Evolutionary conservation across 768 basidiomycete genomes (phyloP).

Genomic region (Mycena indigotica): DNA sequence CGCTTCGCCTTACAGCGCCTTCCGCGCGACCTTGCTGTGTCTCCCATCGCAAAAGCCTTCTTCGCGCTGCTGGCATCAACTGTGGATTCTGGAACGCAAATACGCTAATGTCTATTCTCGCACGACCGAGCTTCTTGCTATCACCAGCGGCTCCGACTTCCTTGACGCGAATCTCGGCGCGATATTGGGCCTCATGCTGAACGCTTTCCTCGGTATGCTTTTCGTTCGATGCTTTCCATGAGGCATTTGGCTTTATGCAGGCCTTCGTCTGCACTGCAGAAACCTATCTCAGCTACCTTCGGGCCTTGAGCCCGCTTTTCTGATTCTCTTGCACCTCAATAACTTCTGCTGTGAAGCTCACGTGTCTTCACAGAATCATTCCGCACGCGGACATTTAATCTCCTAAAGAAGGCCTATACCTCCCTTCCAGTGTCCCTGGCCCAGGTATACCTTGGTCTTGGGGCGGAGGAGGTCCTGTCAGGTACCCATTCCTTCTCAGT

Average conservation of each 20-base stretch:
- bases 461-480: slow-evolving; percentile 38
- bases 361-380: slow-evolving; percentile 70
- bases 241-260: not conserved
- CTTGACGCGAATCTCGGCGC: slow-evolving; percentile 47
- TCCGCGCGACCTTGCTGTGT: slow-evolving; percentile 45
- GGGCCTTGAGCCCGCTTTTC: slow-evolving; percentile 39
- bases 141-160: slow-evolving; percentile 47
- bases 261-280: slow-evolving; percentile 52
- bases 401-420: slow-evolving; percentile 67
- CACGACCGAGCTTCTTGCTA: slow-evolving; percentile 41
- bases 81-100: slow-evolving; percentile 47
- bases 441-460: slow-evolving; percentile 58
- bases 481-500: slow-evolving; percentile 32
- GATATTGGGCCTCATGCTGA: slow-evolving; percentile 46
- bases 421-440: slow-evolving; percentile 58
- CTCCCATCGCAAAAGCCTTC: slow-evolving; percentile 51
- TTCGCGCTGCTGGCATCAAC: slow-evolving; percentile 50
- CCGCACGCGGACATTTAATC: slow-evolving; percentile 53
- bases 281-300: slow-evolving; percentile 65
- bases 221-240: not conserved
- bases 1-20: slow-evolving; percentile 59
- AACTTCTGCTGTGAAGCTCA: too few species aligned
- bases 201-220: slow-evolving; percentile 53
- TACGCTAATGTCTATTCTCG: slow-evolving; percentile 59
- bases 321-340: slow-evolving; percentile 19